A percentile compares a stretch with the other conserved stretches of the same genome.
phyloP scores from a whole-genome alignment of 1,139 yeast species.

The Diutina scorzettiae region DNA sequence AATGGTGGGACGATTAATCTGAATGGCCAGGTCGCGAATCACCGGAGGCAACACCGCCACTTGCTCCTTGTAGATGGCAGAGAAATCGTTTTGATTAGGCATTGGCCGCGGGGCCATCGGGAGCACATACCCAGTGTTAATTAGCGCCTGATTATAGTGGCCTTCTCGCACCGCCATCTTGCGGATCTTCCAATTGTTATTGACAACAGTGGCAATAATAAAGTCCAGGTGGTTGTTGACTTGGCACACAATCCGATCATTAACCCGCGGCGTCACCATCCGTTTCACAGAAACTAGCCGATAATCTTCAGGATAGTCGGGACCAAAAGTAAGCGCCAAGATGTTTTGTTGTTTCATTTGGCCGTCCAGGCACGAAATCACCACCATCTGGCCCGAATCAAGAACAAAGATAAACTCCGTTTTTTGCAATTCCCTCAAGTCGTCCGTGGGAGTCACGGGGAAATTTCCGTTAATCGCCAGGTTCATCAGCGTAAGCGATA shows the following conservation, averaged over 20 bases:
- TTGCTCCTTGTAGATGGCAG: neutral
- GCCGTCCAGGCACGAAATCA: neutral
- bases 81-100: neutral
- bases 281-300: constrained; percentile 39
- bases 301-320: constrained; percentile 10
- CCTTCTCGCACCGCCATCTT: constrained; percentile 35
- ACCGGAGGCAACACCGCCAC: neutral
- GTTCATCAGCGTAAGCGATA: neutral
- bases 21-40: constrained; percentile 1
- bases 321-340: constrained; percentile 5
- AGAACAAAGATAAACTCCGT: neutral
- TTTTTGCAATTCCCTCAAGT: neutral
- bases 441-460: neutral
- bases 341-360: constrained; percentile 3
- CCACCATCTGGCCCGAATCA: neutral
- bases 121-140: neutral
- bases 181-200: constrained; percentile 55
- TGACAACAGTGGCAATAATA: constrained; percentile 51
- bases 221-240: constrained; percentile 35
- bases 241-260: constrained; percentile 56
- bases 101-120: neutral
- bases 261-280: constrained; percentile 59
- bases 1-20: constrained; percentile 11
- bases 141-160: constrained; percentile 31
- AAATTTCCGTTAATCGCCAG: constrained; percentile 3